Conservation (phyloP, 805 yeast genomes). For the Hagleromyces aurorensis region DNA sequence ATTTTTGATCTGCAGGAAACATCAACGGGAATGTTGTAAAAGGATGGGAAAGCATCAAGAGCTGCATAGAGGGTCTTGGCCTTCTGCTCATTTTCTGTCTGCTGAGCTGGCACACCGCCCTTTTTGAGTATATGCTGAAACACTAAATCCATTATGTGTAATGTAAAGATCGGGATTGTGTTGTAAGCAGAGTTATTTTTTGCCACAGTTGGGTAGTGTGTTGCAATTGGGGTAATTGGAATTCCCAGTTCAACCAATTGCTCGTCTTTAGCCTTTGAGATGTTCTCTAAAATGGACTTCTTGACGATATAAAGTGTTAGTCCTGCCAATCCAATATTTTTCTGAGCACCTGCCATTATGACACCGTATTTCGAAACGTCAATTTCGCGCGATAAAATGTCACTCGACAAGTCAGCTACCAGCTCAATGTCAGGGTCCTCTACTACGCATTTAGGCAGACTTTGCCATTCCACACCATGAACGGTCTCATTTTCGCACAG, state of each 20-base stretch:
- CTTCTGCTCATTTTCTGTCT: slow-evolving; percentile 50
- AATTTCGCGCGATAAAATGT: slow-evolving; percentile 70
- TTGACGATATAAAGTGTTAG: slow-evolving; percentile 85
- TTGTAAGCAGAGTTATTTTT: slow-evolving; percentile 89
- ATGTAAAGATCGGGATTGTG: slow-evolving; percentile 89
- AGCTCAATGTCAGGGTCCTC: slow-evolving; percentile 60
- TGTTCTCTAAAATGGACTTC: slow-evolving; percentile 59
- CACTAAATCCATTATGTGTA: slow-evolving; percentile 78
- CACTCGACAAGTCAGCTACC: slow-evolving; percentile 93
- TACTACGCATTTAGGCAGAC: slow-evolving; percentile 39
- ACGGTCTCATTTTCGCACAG: slow-evolving; percentile 97
- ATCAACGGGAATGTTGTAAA: slow-evolving; percentile 62
- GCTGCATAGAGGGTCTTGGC: slow-evolving; percentile 56
- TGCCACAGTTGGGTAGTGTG: slow-evolving; percentile 79
- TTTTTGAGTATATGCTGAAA: slow-evolving; percentile 48
- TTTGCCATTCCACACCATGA: slow-evolving; percentile 79
- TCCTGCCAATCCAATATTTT: slow-evolving; percentile 96
- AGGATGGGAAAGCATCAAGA: slow-evolving; percentile 55
- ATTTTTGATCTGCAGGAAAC: slow-evolving; percentile 65
- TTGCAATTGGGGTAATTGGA: slow-evolving; percentile 85
- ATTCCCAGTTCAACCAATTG: slow-evolving; percentile 50
- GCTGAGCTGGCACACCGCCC: slow-evolving; percentile 70
- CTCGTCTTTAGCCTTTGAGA: slow-evolving; percentile 45
- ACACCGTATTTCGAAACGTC: slow-evolving; percentile 83
- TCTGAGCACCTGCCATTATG: slow-evolving; percentile 97